Percentiles rank a stretch among this genome's conserved stretches.
Conservation (phyloP, 169 alveolate genomes). For the Plasmodium reichenowi region DNA sequence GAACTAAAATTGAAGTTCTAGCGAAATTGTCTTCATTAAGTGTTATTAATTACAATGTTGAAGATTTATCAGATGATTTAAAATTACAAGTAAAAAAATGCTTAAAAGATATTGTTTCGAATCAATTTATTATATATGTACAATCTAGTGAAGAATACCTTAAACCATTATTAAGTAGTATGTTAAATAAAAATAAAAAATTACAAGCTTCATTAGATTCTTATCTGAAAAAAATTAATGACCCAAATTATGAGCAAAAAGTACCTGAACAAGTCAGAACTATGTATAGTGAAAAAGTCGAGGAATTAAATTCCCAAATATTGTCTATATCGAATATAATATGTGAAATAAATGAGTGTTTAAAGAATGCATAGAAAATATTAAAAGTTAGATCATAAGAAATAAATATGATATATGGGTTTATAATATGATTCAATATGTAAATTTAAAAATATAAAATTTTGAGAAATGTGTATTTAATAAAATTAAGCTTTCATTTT, state of each 20-base stretch:
- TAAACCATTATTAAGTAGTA: constrained; percentile 78
- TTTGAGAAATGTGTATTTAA: no score
- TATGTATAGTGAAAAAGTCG: constrained; percentile 85
- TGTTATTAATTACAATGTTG: constrained; percentile 62
- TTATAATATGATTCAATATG: no score
- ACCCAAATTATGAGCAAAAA: constrained; percentile 87
- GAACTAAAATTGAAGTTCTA: constrained; percentile 72
- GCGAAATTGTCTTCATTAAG: constrained; percentile 60
- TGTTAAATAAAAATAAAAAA: constrained; percentile 79
- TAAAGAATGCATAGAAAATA: constrained; percentile 6
- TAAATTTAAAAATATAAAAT: no score
- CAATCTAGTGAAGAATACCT: constrained; percentile 78
- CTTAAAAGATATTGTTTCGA: constrained; percentile 74
- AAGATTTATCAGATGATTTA: constrained; percentile 59
- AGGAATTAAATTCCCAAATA: constrained; percentile 79
- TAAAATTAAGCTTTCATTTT: no score
- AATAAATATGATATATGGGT: no score
- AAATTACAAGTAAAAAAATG: constrained; percentile 33
- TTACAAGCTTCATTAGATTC: constrained; percentile 82
- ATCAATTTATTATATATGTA: constrained; percentile 80
- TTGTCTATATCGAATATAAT: constrained; percentile 49
- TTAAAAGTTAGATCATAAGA: no score
- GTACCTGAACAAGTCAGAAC: constrained; percentile 88
- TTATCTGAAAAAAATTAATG: constrained; percentile 81
- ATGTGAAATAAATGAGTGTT: constrained; percentile 64